These are phyloP conservation scores for Leccinum variicolor DNA, from an alignment of 768 basidiomycete genomes.

Conservation along the genomic window DNA sequence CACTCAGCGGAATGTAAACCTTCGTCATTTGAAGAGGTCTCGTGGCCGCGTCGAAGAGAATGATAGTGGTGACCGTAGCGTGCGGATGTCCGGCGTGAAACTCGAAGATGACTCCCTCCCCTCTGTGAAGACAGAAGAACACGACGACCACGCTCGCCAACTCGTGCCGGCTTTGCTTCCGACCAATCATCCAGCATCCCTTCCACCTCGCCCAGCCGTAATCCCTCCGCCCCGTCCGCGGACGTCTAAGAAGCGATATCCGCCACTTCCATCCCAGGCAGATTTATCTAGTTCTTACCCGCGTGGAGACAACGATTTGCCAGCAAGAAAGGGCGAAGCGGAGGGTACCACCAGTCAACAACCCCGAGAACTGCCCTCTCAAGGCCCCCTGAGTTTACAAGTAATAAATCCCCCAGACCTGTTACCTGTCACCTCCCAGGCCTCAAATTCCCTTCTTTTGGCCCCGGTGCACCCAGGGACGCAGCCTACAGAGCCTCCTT, in stretches of 20 bases:
- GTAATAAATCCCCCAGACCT: constrained; percentile 8
- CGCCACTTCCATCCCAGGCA: not conserved
- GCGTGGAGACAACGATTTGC: not conserved
- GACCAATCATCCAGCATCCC: not conserved
- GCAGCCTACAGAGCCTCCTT: not conserved
- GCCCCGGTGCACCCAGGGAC: constrained; percentile 8
- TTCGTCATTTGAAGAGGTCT: constrained; percentile 29
- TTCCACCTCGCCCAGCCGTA: constrained; percentile 17
- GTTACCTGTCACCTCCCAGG: constrained; percentile 2
- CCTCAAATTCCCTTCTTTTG: constrained; percentile 8
- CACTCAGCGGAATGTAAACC: constrained; percentile 26
- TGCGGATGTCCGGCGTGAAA: constrained; percentile 17
- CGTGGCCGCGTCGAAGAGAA: constrained; percentile 27
- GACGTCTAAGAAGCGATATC: constrained; percentile 8
- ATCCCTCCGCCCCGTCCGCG: constrained; percentile 26
- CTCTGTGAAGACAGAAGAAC: constrained; percentile 17
- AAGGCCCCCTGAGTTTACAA: constrained; percentile 4
- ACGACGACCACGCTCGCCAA: constrained; percentile 4
- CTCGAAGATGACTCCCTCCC: constrained; percentile 11
- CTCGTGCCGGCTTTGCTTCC: not conserved
- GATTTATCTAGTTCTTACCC: not conserved
- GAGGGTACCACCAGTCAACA: not conserved
- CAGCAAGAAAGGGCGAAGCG: not conserved
- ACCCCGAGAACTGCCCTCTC: not conserved
- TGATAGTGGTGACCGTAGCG: constrained; percentile 28